A percentile compares a stretch with the other conserved stretches of the same genome.
Evolutionary conservation across 176 grass and related monocot species (phyloP).

Genomic region (Zea mays): DNA sequence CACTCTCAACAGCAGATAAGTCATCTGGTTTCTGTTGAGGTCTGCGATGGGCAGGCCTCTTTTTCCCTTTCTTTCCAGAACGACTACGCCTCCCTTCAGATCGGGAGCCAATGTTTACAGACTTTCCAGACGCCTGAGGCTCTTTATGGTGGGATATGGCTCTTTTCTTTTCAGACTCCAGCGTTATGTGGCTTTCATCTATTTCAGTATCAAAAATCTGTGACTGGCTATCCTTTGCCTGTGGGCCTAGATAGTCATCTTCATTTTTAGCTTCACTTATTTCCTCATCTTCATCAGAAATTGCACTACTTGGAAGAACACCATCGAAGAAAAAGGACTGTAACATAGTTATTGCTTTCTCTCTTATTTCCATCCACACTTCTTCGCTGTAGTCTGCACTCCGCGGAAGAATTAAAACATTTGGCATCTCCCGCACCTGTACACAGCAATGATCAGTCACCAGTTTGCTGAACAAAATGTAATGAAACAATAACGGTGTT

Average conservation of each 20-base stretch:
- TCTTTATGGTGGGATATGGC: constrained; percentile 55
- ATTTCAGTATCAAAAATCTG: constrained; percentile 52
- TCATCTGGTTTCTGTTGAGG: constrained; percentile 77
- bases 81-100: constrained; percentile 71
- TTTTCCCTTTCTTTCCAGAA: constrained; percentile 97
- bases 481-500: not conserved
- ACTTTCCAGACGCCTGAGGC: constrained; percentile 48
- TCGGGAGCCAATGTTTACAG: constrained; percentile 53
- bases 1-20: constrained; percentile 69
- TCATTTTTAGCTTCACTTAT: constrained; percentile 71
- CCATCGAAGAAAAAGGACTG: constrained; percentile 96
- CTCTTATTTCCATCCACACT: constrained; percentile 98
- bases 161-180: constrained; percentile 69
- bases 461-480: constrained; percentile 6
- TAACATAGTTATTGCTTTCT: constrained; percentile 84
- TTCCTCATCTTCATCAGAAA: constrained; percentile 92
- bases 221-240: constrained; percentile 49
- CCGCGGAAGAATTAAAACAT: constrained; percentile 92
- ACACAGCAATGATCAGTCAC: constrained; percentile 15
- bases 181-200: constrained; percentile 69
- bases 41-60: constrained; percentile 73
- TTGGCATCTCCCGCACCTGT: constrained; percentile 97
- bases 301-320: constrained; percentile 64
- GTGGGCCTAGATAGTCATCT: constrained; percentile 58
- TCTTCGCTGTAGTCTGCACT: constrained; percentile 98